Evolutionary conservation across 2,329 filamentous ascomycete genomes (phyloP), one percentile per base, ranked within the genome.

Genomic region (Cytospora piceae): DNA sequence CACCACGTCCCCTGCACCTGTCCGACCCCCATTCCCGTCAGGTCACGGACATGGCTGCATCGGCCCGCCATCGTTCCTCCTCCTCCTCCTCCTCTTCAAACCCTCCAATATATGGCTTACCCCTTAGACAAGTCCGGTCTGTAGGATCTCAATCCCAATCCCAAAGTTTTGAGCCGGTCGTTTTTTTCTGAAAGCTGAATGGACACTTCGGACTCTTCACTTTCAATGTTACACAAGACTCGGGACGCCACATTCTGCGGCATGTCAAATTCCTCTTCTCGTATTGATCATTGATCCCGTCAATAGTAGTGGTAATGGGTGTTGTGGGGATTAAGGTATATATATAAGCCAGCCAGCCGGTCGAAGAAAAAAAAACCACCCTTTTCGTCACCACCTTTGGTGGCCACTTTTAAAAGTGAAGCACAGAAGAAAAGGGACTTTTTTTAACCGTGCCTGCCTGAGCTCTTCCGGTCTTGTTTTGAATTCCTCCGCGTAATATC

Each of bases 291-390:
- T 24, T 24, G 46, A 17, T 24, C 46, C 46, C 11, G 42, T 6
- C 42, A 46, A 15, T 46, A 46, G 17, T 46, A 15, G 42, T 46
- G 20, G 14, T 46, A 11, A 15, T 46, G 20, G n/a, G 22, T 42
- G 8, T 5, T 42, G 39, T 22, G 20, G n/a, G 46, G 2, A 37
- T 37, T 34, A 29, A 29, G 5, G 4, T 37, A 37, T 49, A 49
- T 49, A 49, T 49, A 49, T 24, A 49, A 49, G 46, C 46, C 22
- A 49, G 42, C 42, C 42, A 22, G 46, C 46, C 46, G 46, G n/a
- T 49, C n/a, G 11, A 24, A n/a, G 8, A 42, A 42, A 42, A n/a
- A n/a, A n/a, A n/a, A n/a, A n/a, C n/a, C n/a, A n/a, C 5, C 4
- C 15, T 9, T 14, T 20, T 24, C n/a, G n/a, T 24, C 9, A 49